These are phyloP conservation scores for Pichia pseudocactophila DNA, from an alignment of 805 yeast genomes.

Conservation along the genomic window DNA sequence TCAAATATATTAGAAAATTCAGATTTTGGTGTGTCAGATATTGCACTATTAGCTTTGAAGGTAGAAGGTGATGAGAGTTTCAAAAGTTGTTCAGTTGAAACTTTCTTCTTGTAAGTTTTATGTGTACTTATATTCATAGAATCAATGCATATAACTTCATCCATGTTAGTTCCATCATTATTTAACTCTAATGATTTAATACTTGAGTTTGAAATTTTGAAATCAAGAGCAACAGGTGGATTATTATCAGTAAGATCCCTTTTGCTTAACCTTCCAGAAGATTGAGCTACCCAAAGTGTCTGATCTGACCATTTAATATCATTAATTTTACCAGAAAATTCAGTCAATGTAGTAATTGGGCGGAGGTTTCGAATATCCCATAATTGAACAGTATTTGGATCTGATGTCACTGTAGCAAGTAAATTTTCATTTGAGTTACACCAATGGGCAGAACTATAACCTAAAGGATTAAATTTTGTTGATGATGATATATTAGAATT, in stretches of 20 bases:
- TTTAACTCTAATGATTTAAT: constrained; percentile 38
- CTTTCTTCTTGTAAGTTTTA: background rate
- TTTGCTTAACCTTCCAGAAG: constrained; percentile 58
- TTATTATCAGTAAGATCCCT: constrained; percentile 33
- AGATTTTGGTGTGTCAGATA: too few relatives aligned
- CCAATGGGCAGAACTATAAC: constrained; percentile 50
- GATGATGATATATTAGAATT: constrained; percentile 7
- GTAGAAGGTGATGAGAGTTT: too few relatives aligned
- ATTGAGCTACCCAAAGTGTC: constrained; percentile 46
- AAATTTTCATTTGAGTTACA: constrained; percentile 48
- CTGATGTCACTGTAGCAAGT: constrained; percentile 52
- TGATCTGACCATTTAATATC: constrained; percentile 48
- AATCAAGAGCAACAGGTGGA: background rate
- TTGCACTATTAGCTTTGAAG: too few relatives aligned
- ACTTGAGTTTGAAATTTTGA: constrained; percentile 33
- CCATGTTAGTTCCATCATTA: constrained; percentile 15
- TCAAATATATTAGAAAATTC: background rate
- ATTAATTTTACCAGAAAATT: constrained; percentile 48
- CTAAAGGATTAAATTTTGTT: constrained; percentile 2
- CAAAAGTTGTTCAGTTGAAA: too few relatives aligned
- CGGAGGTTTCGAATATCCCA: constrained; percentile 67
- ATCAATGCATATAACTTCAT: constrained; percentile 43
- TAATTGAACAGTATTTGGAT: constrained; percentile 42
- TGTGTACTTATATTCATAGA: constrained; percentile 51
- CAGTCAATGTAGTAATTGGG: constrained; percentile 43